These are phyloP conservation scores for Leptodontidium sp. DNA, from an alignment of 2,329 filamentous ascomycete genomes.

Conservation along the genomic window DNA sequence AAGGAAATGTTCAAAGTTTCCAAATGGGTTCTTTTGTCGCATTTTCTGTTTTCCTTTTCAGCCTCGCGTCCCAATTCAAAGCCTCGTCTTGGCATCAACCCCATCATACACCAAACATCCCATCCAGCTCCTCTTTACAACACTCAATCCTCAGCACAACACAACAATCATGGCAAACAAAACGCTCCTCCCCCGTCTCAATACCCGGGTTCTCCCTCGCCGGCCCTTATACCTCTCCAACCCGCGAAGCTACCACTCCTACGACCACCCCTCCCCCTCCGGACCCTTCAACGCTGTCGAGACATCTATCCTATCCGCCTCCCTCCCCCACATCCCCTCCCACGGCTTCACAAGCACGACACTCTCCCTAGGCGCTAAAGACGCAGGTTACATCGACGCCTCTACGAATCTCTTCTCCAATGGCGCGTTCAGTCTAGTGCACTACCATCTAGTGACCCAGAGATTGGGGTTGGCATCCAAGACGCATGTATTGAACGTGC, in stretches of 20 bases:
- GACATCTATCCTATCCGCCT: constrained; percentile 80
- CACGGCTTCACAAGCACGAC: constrained; percentile 83
- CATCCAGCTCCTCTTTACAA: not conserved
- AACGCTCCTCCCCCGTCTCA: constrained; percentile 14
- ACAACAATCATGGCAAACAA: constrained; percentile 26
- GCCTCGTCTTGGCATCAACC: constrained; percentile 26
- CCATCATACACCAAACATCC: constrained; percentile 16
- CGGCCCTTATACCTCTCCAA: not conserved
- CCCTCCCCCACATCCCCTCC: constrained; percentile 78
- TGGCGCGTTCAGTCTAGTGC: constrained; percentile 82
- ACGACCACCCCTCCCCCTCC: constrained; percentile 68
- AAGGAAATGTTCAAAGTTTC: not conserved
- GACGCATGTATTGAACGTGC: constrained; percentile 36
- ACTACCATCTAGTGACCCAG: constrained; percentile 76
- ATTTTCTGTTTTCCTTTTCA: not conserved
- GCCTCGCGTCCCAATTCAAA: constrained; percentile 17
- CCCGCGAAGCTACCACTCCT: constrained; percentile 66
- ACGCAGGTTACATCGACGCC: constrained; percentile 86
- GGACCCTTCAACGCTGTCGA: constrained; percentile 73
- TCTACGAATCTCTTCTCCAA: constrained; percentile 83
- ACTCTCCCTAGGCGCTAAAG: constrained; percentile 79
- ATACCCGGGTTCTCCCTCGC: constrained; percentile 9
- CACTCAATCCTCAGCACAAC: constrained; percentile 7
- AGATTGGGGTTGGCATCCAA: constrained; percentile 61
- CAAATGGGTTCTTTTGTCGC: too few species aligned